Percentiles rank a stretch among this genome's conserved stretches.
Conservation (phyloP, 164 flowering plant species). For the Aristolochia fimbriata region DNA sequence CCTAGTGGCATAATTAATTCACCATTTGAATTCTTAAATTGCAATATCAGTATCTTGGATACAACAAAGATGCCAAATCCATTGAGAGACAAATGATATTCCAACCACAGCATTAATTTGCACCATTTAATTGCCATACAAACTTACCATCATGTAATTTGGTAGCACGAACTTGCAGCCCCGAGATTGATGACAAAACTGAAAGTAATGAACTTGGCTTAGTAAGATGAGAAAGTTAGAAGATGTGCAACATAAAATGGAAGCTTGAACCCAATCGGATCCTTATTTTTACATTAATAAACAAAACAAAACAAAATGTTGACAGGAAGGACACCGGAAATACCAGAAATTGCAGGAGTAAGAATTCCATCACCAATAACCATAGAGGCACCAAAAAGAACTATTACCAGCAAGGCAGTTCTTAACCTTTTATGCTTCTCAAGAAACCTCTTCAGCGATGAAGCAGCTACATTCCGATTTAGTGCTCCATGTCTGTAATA, state of each 20-base stretch:
- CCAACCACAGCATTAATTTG: not conserved
- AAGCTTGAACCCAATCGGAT: not conserved
- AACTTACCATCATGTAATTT: constrained; percentile 30
- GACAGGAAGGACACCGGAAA: not conserved
- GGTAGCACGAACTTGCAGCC: constrained; percentile 28
- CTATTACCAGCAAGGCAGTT: constrained; percentile 40
- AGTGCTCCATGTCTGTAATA: constrained; percentile 25
- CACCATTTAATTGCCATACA: not conserved
- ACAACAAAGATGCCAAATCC: not conserved
- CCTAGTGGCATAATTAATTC: too few species aligned
- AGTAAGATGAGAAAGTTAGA: not conserved
- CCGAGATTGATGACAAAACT: constrained; percentile 61
- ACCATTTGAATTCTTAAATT: too few species aligned
- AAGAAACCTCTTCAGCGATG: constrained; percentile 32
- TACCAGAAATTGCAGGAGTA: constrained; percentile 70
- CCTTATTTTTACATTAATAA: not conserved
- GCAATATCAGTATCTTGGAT: not conserved
- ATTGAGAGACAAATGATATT: not conserved
- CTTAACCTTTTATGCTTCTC: constrained; percentile 46
- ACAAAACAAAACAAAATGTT: not conserved
- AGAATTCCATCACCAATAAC: constrained; percentile 44
- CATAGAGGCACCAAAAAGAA: constrained; percentile 55
- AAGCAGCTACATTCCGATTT: constrained; percentile 12
- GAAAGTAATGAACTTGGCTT: constrained; percentile 9
- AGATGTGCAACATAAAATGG: not conserved